Evolutionary conservation across 2,329 filamentous ascomycete species (phyloP).

Genomic region (Aspergillus caelatus): DNA sequence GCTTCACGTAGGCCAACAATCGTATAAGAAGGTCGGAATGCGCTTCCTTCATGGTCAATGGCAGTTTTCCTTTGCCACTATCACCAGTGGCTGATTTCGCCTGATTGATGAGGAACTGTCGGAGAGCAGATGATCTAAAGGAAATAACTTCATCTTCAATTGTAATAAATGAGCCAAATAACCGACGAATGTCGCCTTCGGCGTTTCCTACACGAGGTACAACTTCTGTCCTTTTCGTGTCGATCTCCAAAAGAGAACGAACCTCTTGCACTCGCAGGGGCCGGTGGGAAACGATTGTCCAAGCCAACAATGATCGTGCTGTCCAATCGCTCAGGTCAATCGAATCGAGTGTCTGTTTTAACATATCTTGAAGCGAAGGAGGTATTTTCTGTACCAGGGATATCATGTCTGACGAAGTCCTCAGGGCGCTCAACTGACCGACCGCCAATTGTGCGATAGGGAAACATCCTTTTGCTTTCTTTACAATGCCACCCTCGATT

Average conservation of each 20-base stretch:
- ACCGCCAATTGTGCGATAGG: neutral
- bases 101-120: neutral
- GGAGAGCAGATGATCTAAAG: neutral
- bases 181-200: neutral
- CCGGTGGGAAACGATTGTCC: neutral
- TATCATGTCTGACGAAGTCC: neutral
- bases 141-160: neutral
- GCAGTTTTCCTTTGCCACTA: neutral
- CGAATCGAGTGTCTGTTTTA: neutral
- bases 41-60: constrained; percentile 1
- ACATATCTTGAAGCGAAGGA: neutral
- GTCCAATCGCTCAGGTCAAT: neutral
- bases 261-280: constrained; percentile 1
- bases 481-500: neutral
- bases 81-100: neutral
- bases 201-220: neutral
- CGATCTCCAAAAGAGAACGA: constrained; percentile 1
- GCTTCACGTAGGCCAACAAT: constrained; percentile 1
- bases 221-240: constrained; percentile 3
- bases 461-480: neutral
- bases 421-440: neutral
- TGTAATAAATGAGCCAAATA: neutral
- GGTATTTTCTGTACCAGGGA: neutral
- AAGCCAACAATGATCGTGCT: neutral
- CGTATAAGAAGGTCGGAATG: constrained; percentile 6